These are phyloP conservation scores for Boletus sp. DNA, from an alignment of 1,284 basidiomycete species.

Conservation along the genomic window DNA sequence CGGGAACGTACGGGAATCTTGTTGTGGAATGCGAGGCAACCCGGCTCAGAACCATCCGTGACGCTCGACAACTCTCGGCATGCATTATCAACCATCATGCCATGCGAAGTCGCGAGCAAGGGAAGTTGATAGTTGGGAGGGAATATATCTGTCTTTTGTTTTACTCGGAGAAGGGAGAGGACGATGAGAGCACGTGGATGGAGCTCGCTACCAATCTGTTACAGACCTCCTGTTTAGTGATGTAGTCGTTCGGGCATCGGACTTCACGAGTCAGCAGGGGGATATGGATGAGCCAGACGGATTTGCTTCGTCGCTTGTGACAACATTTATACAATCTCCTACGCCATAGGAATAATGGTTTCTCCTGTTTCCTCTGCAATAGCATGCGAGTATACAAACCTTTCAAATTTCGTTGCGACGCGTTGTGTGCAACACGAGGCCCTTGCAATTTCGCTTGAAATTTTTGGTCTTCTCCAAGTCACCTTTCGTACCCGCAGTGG, in stretches of 20 bases:
- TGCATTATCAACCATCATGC: constrained; percentile 8
- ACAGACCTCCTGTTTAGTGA: background rate
- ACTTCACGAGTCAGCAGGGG: background rate
- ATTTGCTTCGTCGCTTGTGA: background rate
- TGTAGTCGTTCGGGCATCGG: background rate
- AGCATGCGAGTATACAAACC: background rate
- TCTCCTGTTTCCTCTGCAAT: background rate
- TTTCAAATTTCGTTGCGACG: background rate
- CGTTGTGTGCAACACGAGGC: background rate
- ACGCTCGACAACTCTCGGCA: background rate
- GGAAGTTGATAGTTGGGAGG: constrained; percentile 1
- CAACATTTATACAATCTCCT: background rate
- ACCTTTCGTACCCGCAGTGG: too few relatives aligned
- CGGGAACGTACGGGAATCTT: background rate
- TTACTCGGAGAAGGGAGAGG: background rate
- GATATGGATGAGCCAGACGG: background rate
- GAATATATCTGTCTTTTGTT: constrained; percentile 9
- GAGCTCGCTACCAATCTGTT: constrained; percentile 7
- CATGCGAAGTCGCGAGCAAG: background rate
- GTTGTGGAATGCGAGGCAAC: constrained; percentile 1
- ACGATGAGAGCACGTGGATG: background rate
- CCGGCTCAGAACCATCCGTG: background rate
- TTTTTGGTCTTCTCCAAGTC: background rate
- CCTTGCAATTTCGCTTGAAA: background rate
- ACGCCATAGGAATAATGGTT: background rate